Evolutionary conservation across 805 yeast species (phyloP).

Genomic region (Yamadazyma sp.): DNA sequence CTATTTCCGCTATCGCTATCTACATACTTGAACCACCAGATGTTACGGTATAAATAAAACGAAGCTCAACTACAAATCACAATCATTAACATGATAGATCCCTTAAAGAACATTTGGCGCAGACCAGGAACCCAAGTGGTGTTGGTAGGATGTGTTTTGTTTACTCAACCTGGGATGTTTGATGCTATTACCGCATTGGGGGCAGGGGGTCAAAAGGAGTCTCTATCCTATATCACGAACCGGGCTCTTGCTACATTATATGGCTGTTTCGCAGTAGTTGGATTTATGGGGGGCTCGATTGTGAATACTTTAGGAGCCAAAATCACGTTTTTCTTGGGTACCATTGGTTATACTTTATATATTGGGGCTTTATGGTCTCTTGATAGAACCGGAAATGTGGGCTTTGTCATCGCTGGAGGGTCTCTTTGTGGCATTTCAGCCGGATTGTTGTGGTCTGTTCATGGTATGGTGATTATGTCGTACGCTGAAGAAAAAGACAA

Average conservation of each 20-base stretch:
- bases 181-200: constrained; percentile 14
- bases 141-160: constrained; percentile 12
- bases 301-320: constrained; percentile 13
- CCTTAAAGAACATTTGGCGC: no score
- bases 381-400: constrained; percentile 13
- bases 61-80: no score
- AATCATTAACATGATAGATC: no score
- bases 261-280: constrained; percentile 14
- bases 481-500: constrained; percentile 17
- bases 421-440: constrained; percentile 14
- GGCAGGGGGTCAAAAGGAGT: constrained; percentile 14
- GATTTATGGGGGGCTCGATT: constrained; percentile 15
- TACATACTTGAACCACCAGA: no score
- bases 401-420: constrained; percentile 16
- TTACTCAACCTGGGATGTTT: constrained; percentile 15
- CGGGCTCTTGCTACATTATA: constrained; percentile 12
- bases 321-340: constrained; percentile 15
- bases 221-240: constrained; percentile 10
- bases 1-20: no score
- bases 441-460: constrained; percentile 18
- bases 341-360: constrained; percentile 18
- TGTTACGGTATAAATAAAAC: no score
- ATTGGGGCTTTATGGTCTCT: constrained; percentile 18
- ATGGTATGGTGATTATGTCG: constrained; percentile 16
- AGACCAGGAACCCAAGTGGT: constrained; percentile 12